These are phyloP conservation scores for Scutellaria galericulata DNA, from an alignment of 257 asterid species.

Conservation along the genomic window DNA sequence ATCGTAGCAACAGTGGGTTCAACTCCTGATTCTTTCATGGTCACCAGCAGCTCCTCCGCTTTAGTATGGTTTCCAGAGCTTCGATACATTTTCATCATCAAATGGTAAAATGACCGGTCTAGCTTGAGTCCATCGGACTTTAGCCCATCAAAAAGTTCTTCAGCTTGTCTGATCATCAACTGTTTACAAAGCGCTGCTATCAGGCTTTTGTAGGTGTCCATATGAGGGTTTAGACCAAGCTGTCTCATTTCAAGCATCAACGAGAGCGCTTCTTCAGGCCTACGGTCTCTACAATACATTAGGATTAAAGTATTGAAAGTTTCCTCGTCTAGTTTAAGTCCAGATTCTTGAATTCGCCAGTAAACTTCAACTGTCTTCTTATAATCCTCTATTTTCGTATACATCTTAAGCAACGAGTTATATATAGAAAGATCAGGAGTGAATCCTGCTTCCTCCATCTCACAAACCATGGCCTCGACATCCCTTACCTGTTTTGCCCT, in stretches of 20 bases:
- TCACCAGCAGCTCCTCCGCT: constrained; percentile 74
- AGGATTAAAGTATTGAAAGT: constrained; percentile 77
- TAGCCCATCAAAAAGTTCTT: constrained; percentile 72
- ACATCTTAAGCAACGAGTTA: constrained; percentile 74
- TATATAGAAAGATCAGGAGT: constrained; percentile 72
- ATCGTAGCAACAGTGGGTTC: constrained; percentile 87
- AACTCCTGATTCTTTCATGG: constrained; percentile 89
- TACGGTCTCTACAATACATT: constrained; percentile 91
- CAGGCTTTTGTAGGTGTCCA: constrained; percentile 87
- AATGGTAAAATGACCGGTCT: constrained; percentile 86
- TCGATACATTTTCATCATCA: constrained; percentile 98
- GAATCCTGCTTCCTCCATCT: constrained; percentile 88
- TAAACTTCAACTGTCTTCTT: constrained; percentile 75
- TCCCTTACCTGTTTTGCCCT: constrained; percentile 80
- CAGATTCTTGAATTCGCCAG: constrained; percentile 74
- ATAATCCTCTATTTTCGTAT: constrained; percentile 76
- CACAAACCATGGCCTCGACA: constrained; percentile 84
- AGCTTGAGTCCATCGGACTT: constrained; percentile 62
- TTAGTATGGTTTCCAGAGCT: constrained; percentile 65
- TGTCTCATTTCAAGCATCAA: constrained; percentile 74
- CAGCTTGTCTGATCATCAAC: constrained; percentile 85
- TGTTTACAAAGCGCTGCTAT: constrained; percentile 80
- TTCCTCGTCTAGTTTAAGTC: constrained; percentile 75
- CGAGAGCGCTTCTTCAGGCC: constrained; percentile 76
- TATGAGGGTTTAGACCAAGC: constrained; percentile 57